Evolutionary conservation across 257 asterid species (phyloP).

Genomic region (Linderniella brevidens): DNA sequence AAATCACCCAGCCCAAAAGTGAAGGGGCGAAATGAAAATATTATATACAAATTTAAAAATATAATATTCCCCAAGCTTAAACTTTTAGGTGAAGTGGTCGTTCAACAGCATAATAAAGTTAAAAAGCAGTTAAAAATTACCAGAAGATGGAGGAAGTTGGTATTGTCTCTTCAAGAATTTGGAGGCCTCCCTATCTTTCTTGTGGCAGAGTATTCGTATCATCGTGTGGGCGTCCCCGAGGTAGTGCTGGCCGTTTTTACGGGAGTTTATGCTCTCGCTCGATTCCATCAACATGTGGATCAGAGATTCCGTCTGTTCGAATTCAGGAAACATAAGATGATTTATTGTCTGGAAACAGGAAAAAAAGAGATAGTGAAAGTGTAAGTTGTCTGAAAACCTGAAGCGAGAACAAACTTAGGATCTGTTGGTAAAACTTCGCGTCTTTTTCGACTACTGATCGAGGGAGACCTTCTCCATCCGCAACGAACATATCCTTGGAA

Average conservation of each 20-base stretch:
- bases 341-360: conserved; percentile 9
- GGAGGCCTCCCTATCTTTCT: conserved; percentile 80
- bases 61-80: no score
- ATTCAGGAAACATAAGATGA: conserved; percentile 3
- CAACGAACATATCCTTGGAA: conserved; percentile 77
- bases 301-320: conserved; percentile 57
- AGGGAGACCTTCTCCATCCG: conserved; percentile 98
- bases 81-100: no score
- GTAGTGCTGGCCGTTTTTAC: conserved; percentile 26
- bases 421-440: conserved; percentile 59
- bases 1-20: no score
- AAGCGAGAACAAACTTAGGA: conserved; percentile 57
- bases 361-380: neutral
- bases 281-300: conserved; percentile 73
- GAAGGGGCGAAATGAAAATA: no score
- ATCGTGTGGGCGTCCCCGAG: conserved; percentile 74
- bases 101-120: no score
- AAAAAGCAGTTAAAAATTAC: conserved; percentile 16
- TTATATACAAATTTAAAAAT: no score
- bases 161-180: conserved; percentile 68
- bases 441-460: conserved; percentile 75
- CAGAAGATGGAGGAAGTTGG: conserved; percentile 79
- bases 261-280: conserved; percentile 40
- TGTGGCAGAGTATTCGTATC: conserved; percentile 81
- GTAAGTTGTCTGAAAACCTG: conserved; percentile 22